These are phyloP conservation scores for Backusella westeae DNA, from an alignment of 192 early-diverging fungal species.

Conservation along the genomic window DNA sequence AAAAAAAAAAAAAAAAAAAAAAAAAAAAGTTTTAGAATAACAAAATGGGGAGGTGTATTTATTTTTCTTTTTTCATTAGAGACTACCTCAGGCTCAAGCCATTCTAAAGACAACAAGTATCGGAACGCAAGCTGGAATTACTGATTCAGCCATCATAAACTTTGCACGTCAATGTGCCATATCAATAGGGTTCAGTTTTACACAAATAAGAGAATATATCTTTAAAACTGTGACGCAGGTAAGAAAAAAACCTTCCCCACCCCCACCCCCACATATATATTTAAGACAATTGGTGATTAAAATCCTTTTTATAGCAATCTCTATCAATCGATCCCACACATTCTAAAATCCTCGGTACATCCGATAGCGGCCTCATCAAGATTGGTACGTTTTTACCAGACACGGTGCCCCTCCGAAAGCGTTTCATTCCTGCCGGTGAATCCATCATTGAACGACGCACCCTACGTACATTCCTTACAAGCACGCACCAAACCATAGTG, in stretches of 20 bases:
- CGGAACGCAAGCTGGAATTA: not conserved
- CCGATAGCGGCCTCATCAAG: not conserved
- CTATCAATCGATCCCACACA: not conserved
- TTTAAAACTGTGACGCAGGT: not conserved
- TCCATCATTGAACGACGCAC: not conserved
- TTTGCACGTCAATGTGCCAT: not conserved
- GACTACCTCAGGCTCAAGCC: not conserved
- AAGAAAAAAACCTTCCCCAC: not conserved
- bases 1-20: not conserved
- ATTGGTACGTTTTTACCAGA: not conserved
- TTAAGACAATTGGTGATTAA: too few species aligned
- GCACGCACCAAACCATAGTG: not conserved
- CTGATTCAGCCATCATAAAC: not conserved
- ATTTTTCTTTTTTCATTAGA: not conserved
- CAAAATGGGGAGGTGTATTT: not conserved
- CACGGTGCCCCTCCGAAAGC: not conserved
- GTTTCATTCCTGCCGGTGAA: not conserved
- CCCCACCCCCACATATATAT: too few species aligned
- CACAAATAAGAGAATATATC: not conserved
- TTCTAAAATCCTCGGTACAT: not conserved
- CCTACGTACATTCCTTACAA: not conserved
- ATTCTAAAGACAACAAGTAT: constrained; percentile 2
- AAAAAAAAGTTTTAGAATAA: too few species aligned
- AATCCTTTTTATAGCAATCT: not conserved
- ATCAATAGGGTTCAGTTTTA: not conserved